A percentile compares a stretch with the other conserved stretches of the same genome.
Evolutionary conservation across 345 rosid genomes (phyloP).

Genomic region (Litchi chinensis): DNA sequence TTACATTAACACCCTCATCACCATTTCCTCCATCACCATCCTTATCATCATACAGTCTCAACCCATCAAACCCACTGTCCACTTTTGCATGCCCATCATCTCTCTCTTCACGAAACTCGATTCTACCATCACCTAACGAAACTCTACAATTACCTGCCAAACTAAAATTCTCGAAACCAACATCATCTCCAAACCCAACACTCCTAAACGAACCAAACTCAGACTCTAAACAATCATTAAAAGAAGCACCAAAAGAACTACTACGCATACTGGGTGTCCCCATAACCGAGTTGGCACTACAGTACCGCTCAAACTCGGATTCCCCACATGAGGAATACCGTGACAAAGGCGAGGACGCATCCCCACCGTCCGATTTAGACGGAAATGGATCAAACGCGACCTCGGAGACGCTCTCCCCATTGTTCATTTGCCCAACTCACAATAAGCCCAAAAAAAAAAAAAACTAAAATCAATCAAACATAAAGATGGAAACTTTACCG

Average conservation of each 20-base stretch:
- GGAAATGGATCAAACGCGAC: slow-evolving; percentile 43
- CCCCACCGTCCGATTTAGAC: slow-evolving; percentile 42
- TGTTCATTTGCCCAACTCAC: slow-evolving; percentile 41
- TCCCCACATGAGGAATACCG: slow-evolving; percentile 85
- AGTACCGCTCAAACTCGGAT: slow-evolving; percentile 78
- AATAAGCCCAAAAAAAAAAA: background rate
- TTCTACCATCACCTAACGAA: slow-evolving; percentile 30
- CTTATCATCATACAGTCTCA: slow-evolving; percentile 9
- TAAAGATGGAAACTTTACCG: background rate
- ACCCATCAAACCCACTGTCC: slow-evolving; percentile 8
- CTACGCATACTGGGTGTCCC: slow-evolving; percentile 79
- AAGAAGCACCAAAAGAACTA: slow-evolving; percentile 48
- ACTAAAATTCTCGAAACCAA: slow-evolving; percentile 59
- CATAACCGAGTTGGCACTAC: slow-evolving; percentile 80
- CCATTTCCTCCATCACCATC: background rate
- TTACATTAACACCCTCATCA: background rate
- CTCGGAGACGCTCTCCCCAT: slow-evolving; percentile 42
- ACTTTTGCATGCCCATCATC: slow-evolving; percentile 13
- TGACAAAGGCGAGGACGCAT: slow-evolving; percentile 49
- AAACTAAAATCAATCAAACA: background rate
- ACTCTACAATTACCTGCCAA: slow-evolving; percentile 49
- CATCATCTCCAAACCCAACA: slow-evolving; percentile 44
- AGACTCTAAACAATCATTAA: slow-evolving; percentile 61
- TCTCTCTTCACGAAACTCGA: slow-evolving; percentile 30
- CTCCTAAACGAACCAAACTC: slow-evolving; percentile 65